Evolutionary conservation across 768 basidiomycete species (phyloP).

Genomic region (Leucocoprinus leucothites): DNA sequence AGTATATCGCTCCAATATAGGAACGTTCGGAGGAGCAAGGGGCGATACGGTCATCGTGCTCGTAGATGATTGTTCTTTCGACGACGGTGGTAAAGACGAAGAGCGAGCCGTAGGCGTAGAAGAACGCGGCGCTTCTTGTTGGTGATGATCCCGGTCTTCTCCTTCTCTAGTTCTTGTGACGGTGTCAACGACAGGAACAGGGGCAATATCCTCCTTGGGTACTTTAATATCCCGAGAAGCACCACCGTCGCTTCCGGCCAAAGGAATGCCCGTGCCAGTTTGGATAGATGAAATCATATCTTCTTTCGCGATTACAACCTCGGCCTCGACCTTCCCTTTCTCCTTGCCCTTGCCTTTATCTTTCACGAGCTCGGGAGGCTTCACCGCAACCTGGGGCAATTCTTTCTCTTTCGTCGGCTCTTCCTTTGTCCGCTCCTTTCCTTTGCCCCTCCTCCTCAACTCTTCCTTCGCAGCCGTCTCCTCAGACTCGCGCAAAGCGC

Average conservation of each 20-base stretch:
- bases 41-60: slow-evolving; percentile 4
- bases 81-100: background rate
- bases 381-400: background rate
- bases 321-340: background rate
- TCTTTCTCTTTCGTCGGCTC: slow-evolving; percentile 4
- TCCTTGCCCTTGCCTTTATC: background rate
- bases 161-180: slow-evolving; percentile 6
- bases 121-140: background rate
- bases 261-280: background rate
- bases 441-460: slow-evolving; percentile 3
- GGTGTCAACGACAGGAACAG: slow-evolving; percentile 3
- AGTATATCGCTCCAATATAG: background rate
- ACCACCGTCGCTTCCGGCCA: background rate
- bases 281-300: too few relatives aligned
- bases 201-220: background rate
- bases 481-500: slow-evolving; percentile 25
- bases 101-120: background rate
- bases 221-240: slow-evolving; percentile 4
- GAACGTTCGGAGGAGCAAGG: background rate
- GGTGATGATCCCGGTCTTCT: background rate
- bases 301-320: background rate
- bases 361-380: too few relatives aligned
- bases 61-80: background rate
- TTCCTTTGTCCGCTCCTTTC: background rate
- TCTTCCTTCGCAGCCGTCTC: slow-evolving; percentile 23